phyloP scores from a whole-genome alignment of 164 flowering plant species.

The Dillenia turbinata region DNA sequence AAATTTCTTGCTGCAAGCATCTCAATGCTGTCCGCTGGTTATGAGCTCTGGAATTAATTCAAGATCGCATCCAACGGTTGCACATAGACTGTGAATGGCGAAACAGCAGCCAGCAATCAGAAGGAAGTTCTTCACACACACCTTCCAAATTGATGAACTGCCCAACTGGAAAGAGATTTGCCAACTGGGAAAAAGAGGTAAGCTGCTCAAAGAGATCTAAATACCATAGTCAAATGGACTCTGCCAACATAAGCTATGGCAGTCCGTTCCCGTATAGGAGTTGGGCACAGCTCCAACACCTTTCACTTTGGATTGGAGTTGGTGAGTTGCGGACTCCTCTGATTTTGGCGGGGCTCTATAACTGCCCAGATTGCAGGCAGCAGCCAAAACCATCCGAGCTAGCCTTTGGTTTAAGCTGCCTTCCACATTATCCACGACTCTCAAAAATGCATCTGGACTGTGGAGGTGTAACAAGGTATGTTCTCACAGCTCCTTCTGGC shows the following conservation, averaged over 20 bases:
- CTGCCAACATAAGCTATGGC: slow-evolving; percentile 19
- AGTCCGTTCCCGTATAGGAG: slow-evolving; percentile 30
- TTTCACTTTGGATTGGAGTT: slow-evolving; percentile 78
- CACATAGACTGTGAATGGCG: slow-evolving; percentile 88
- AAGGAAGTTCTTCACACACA: not conserved
- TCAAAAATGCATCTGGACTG: slow-evolving; percentile 78
- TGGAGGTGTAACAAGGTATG: slow-evolving; percentile 68
- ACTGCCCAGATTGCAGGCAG: slow-evolving; percentile 87
- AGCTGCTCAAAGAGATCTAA: slow-evolving; percentile 39
- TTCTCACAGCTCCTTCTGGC: slow-evolving; percentile 83
- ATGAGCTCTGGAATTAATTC: slow-evolving; percentile 64
- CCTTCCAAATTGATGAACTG: not conserved
- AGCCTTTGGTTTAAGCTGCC: slow-evolving; percentile 56
- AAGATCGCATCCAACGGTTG: slow-evolving; percentile 47
- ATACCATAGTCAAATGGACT: slow-evolving; percentile 10
- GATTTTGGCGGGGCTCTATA: slow-evolving; percentile 49
- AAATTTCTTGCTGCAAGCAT: slow-evolving; percentile 63
- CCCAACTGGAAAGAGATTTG: not conserved
- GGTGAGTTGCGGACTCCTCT: slow-evolving; percentile 72
- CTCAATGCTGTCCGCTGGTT: slow-evolving; percentile 50
- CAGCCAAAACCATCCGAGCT: slow-evolving; percentile 36
- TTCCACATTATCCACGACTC: slow-evolving; percentile 44
- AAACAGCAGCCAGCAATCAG: slow-evolving; percentile 15
- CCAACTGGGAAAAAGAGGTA: not conserved
- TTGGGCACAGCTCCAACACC: slow-evolving; percentile 51